Base-by-base conservation (phyloP, 1,284 basidiomycete species). In the Gymnopus androsaceus region DNA sequence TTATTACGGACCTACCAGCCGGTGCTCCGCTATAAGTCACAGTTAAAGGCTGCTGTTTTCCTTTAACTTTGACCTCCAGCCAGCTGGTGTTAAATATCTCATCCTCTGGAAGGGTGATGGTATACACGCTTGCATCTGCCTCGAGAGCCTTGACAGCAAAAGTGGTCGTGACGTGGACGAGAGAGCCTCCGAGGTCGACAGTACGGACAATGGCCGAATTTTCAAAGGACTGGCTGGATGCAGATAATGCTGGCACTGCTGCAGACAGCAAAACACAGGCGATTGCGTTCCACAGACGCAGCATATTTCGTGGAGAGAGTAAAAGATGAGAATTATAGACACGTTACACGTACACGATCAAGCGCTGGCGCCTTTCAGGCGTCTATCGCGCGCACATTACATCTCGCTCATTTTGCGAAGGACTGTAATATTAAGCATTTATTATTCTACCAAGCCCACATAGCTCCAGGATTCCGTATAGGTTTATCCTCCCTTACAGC, bases 371-470 rank as follows among this genome's bases (percentile, higher is more conserved):
- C 41, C 19, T 42, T n/a, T 15, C 4, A 40, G 38, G 38, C 38
- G 38, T 40, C 38, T 40, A 21, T 17, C 19, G 36, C 36, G n/a
- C n/a, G n/a, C n/a, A n/a, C n/a, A n/a, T 14, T 37, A 14, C 15
- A 2, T 17, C 36, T 38, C 36, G n/a, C 37, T 15, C 37, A 14
- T 38, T 17, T n/a, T 38, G 17, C 11, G 15, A 8, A 41, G 12
- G 17, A 21, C 4, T 3, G 25, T 41, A 21, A 30, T 11, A 28
- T 17, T 30, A 34, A 27, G 28, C 23, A 21, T 49, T n/a, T n/a
- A n/a, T n/a, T n/a, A n/a, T n/a, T n/a, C 78, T 85, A 95, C 93
- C 93, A 95, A 40, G 86, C 85, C 92, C 92, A 95, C 46, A 77
- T 79, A 30, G 87, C 79, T 46, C 84, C 80, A 40, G 84, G 82